Base-by-base conservation (phyloP, 2,329 filamentous ascomycete species). In the Penicillium brevicompactum region DNA sequence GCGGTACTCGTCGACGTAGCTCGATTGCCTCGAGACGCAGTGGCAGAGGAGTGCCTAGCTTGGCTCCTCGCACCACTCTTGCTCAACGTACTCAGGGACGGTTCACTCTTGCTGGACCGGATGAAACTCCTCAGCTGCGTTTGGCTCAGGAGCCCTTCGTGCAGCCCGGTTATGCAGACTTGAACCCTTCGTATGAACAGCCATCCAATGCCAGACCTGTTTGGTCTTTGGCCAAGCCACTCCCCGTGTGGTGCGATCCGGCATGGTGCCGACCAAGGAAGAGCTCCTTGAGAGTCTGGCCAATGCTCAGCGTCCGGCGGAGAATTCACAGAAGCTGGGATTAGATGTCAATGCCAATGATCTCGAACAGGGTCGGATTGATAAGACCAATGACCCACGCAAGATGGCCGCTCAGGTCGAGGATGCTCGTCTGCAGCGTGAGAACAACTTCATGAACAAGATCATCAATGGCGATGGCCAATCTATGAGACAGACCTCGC, bases 121-220 rank as follows among this genome's bases (percentile, higher is more conserved):
- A 72, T 1, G 69, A 70, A 18, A 70, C 65, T 1, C 52, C 68
- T 1, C 69, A 72, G 45, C 27, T 71, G 40, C 61, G 63, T 1
- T 50, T 61, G 42, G 64, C 72, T 2, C 76, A 79, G 34, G 73
- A 78, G 52, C 74, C 77, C 1, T 79, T 78, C 38, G 76, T 84
- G n/a, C 78, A 82, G 37, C 79, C 80, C n/a, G 79, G 80, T 3
- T 83, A 84, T 57, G 72, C 74, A 10, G 73, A 80, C 10, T 70
- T 84, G 3, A 84, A 84, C 49, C 82, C 82, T 2, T 76, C 79
- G 30, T 83, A 84, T 55, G 81, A 82, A 31, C 79, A 83, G 51
- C 74, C 80, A 3, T 68, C 72, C 7, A 78, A 81, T 14, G 61
- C 70, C 11, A 77, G 80, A 52, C 81, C 82, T 1, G 77, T 84